Base-by-base conservation (phyloP, 805 yeast genomes). In the Kuraishia ogatae region DNA sequence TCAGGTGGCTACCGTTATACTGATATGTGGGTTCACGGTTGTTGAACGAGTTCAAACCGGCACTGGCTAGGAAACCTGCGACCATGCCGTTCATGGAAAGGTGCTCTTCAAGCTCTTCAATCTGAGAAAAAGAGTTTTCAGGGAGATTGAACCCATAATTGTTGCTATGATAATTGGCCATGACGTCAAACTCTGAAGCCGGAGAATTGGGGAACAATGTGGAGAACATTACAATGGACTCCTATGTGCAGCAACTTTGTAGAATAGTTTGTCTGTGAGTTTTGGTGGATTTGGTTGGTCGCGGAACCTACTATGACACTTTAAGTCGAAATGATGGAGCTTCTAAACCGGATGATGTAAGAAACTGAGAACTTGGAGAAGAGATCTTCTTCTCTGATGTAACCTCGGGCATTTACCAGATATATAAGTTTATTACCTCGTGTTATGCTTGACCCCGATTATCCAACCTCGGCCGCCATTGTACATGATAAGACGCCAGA, bases 201-300 rank as follows among this genome's bases (percentile, higher is more conserved):
- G 53, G 53, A 19, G 53, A 51, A 48, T 51, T 51, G 48, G 53
- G 29, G 17, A 51, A n/a, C n/a, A 24, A 19, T 24, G 48, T 22
- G 10, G 53, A 51, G 46, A 51, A 51, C 53, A 51, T 51, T 28
- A 15, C 13, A 47, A 21, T 47, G 26, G 10, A 21, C 50, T 47
- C 50, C 50, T 47, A 17, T 35, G 43, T 13, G 17, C n/a, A 35
- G n/a, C n/a, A 17, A 26, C 29, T 35, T 13, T 35, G 17, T 35
- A 35, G 43, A 7, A 35, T 35, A 15, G 43, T 7, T 35, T 35
- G n/a, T 35, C 6, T 13, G 43, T 10, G 43, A 8, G n/a, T 15
- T 10, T 35, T 35, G 43, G 43, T 15, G 43, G 43, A 10, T 35
- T 8, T 15, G 43, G n/a, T 10, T 35, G 17, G 29, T 10, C 29